Percentiles rank a stretch among this genome's conserved stretches.
Evolutionary conservation across 2,329 filamentous ascomycete genomes (phyloP).

Genomic region (Zarea fungicola): DNA sequence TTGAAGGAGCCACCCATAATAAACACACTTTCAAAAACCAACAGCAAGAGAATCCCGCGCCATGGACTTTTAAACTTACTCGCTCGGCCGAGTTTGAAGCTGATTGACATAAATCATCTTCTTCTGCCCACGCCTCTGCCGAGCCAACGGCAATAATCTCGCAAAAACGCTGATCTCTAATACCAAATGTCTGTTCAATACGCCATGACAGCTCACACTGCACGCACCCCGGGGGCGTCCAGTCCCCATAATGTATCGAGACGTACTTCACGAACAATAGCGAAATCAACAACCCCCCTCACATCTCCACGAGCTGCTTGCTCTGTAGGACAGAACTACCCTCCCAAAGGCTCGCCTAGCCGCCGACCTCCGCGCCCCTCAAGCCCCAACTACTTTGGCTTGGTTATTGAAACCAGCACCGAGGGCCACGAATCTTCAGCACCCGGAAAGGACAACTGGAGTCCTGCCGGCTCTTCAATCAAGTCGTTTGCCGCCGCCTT

Average conservation of each 20-base stretch:
- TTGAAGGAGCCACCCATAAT: background rate
- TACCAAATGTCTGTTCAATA: slow-evolving; percentile 9
- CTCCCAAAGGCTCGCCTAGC: slow-evolving; percentile 45
- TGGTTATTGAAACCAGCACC: slow-evolving; percentile 57
- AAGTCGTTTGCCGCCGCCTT: slow-evolving; percentile 64
- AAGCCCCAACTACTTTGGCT: slow-evolving; percentile 85
- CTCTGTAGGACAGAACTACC: slow-evolving; percentile 50
- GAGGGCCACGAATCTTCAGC: slow-evolving; percentile 60
- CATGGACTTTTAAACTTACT: slow-evolving; percentile 3
- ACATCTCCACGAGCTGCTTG: slow-evolving; percentile 47
- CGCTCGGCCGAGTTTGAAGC: slow-evolving; percentile 4
- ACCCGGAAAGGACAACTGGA: slow-evolving; percentile 68
- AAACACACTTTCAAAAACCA: background rate
- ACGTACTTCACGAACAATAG: slow-evolving; percentile 14
- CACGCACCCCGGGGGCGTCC: slow-evolving; percentile 10
- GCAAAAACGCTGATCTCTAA: too few relatives aligned
- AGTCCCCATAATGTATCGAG: slow-evolving; percentile 9
- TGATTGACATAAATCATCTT: background rate
- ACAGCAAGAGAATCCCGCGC: background rate
- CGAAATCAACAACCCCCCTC: slow-evolving; percentile 45
- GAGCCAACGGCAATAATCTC: background rate
- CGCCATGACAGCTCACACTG: slow-evolving; percentile 12
- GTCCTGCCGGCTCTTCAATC: slow-evolving; percentile 63
- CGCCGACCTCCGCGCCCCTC: slow-evolving; percentile 35
- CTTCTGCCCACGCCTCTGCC: background rate